Conservation (phyloP, 2,329 filamentous ascomycete species). For the Grosmannia clavigera region DNA sequence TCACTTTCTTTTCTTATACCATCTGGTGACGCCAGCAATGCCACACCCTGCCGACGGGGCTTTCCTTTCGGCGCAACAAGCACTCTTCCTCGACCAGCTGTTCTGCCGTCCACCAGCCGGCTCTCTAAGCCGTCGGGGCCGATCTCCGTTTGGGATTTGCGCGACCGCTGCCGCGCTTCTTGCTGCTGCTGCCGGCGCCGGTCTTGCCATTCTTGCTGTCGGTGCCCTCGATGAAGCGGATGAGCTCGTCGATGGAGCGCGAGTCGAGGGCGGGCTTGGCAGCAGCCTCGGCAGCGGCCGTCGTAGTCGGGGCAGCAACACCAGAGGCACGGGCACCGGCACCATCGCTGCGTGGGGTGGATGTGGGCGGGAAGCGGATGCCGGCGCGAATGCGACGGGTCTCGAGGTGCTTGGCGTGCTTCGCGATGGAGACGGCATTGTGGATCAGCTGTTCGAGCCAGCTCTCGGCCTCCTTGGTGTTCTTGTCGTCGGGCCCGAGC, state of each 20-base stretch:
- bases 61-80: too few relatives aligned
- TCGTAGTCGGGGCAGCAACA: background rate
- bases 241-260: slow-evolving; percentile 80
- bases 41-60: background rate
- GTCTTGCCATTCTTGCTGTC: slow-evolving; percentile 35
- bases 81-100: too few relatives aligned
- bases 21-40: background rate
- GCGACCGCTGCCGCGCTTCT: slow-evolving; percentile 26
- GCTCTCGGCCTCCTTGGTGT: slow-evolving; percentile 93
- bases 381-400: slow-evolving; percentile 58
- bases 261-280: slow-evolving; percentile 46
- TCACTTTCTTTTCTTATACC: background rate
- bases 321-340: background rate
- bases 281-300: slow-evolving; percentile 16
- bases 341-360: slow-evolving; percentile 45
- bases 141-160: slow-evolving; percentile 45
- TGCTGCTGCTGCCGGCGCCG: slow-evolving; percentile 11
- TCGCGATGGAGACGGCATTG: slow-evolving; percentile 87
- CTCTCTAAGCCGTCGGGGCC: background rate
- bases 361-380: slow-evolving; percentile 43
- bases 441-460: slow-evolving; percentile 96
- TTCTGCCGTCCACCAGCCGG: too few relatives aligned
- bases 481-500: slow-evolving; percentile 82
- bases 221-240: slow-evolving; percentile 84
- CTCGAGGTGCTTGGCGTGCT: slow-evolving; percentile 80